Evolutionary conservation across 2,329 filamentous ascomycete species (phyloP), one percentile per base, ranked within the genome.

Genomic region (Lachnellula occidentalis): DNA sequence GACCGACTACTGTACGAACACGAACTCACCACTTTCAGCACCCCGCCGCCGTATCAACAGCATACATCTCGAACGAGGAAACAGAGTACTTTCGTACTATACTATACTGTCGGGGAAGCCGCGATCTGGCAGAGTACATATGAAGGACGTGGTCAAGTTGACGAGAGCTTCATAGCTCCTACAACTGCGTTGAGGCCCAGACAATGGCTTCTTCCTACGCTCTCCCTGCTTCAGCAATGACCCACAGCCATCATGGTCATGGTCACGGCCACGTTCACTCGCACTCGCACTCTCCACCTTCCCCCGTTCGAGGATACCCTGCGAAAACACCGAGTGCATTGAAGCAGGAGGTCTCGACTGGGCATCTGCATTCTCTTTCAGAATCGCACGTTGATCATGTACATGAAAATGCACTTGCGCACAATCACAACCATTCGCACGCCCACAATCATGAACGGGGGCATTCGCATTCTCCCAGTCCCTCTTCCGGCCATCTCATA

Each of bases 191-290:
- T 39, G 43, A 45, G n/a, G 39, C 27, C 34, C 41, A 39, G 24
- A 63, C 27, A 24, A 70, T 70, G 68, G 67, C 67, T 57, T 68
- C 68, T 43, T 63, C 66, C 37, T 69, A 68, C 61, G 64, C 66
- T 54, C 61, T 69, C 24, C 67, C 68, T 48, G 65, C 63, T 39
- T 67, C 67, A 34, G 62, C 66, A 41, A 65, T 68, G 37, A 64
- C 64, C 47, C 61, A 67, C 54, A 61, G 59, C 45, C 66, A 69
- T 50, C 54, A 56, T 46, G 53, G 58, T 50, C 54, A 56, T 46
- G 53, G 58, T 45, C 62, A 67, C 60, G 61, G 53, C 12, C 72
- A 73, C 55, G 63, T 67, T 24, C 69, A 73, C 56, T 71, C 73
- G 34, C 66, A 71, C 58, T 66, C 65, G 4, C 71, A 74, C 51